Conservation (phyloP, 305 asterid genomes). For the Lippia alba region DNA sequence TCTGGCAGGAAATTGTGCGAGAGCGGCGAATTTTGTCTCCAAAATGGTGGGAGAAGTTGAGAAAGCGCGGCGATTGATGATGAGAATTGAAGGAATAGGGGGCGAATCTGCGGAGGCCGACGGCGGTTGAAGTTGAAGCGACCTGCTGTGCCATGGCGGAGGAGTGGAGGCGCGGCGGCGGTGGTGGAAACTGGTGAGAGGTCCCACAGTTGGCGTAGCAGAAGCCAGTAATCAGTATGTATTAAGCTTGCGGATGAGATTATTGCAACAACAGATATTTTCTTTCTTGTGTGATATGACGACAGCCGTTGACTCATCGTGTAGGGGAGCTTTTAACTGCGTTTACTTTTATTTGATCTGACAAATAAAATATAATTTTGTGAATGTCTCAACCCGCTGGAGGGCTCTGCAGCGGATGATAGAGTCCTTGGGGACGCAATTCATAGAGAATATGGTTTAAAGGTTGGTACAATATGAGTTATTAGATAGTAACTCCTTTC, state of each 20-base stretch:
- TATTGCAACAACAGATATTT: neutral
- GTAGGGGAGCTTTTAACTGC: too few species aligned
- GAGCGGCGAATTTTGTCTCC: constrained; percentile 33
- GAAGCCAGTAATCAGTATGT: too few species aligned
- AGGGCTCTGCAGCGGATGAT: too few species aligned
- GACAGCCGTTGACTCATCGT: too few species aligned
- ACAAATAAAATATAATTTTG: too few species aligned
- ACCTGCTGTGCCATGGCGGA: constrained; percentile 65
- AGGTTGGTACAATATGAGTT: too few species aligned
- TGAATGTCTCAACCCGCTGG: too few species aligned
- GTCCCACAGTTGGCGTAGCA: constrained; percentile 13
- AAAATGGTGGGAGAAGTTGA: constrained; percentile 43
- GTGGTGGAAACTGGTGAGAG: constrained; percentile 29
- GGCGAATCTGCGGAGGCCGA: constrained; percentile 47
- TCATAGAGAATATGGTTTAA: too few species aligned
- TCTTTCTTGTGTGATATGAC: too few species aligned
- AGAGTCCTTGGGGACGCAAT: too few species aligned
- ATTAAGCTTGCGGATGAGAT: constrained; percentile 14
- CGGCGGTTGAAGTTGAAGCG: constrained; percentile 61
- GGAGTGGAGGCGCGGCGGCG: constrained; percentile 29
- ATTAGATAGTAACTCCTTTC: too few species aligned
- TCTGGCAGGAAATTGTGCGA: constrained; percentile 49
- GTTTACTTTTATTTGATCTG: too few species aligned
- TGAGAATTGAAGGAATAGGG: constrained; percentile 35
- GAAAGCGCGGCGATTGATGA: constrained; percentile 34